Evolutionary conservation across 441 rosid species (phyloP), one percentile per base, ranked within the genome.

Genomic region (Brassica hybrid): DNA sequence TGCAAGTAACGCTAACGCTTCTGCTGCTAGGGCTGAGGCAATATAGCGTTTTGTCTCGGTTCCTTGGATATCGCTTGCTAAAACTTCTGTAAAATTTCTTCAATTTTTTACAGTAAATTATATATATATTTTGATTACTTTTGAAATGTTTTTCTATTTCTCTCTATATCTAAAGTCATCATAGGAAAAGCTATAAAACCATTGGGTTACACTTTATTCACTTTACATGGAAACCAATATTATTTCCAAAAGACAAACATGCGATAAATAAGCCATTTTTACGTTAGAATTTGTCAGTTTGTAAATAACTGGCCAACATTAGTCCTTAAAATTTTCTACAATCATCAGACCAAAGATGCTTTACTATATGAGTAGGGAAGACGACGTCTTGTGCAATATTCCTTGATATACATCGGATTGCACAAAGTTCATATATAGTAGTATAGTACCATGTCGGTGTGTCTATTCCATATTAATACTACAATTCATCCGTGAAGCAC

Each of bases 401-500:
- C 58, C 45, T 52, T 10, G 32, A 43, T 52, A 38, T 14, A 69
- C 43, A 62, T 67, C 2, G 73, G 41, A 0, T 48, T 48, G 56
- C 69, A 21, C 65, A 69, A 63, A 32, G 65, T 69, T 32, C 64
- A 69, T 34, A 62, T 25, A 25, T 25, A 25, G 27, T 25, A 30
- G 6, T 30, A 30, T 34, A 34, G 14, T 12, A 43, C 65, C 18
- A 21, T 38, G 80, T 76, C 75, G 80, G 80, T 76, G 79, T 76
- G 65, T 69, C 59, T 54, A 32, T 52, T 62, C 69, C 50, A 34
- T 52, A 30, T 63, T 23, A 14, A 4, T 62, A 36, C 27, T 23
- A 6, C 36, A 45, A 45, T 70, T 34, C n/a, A 32, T 61, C 6
- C 66, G 41, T 25, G 19, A 48, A 50, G 23, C 75, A 36, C 70